A percentile compares a stretch with the other conserved stretches of the same genome.
phyloP scores from a whole-genome alignment of 352 stramenopile species.

The Phytopythium helicoides region DNA sequence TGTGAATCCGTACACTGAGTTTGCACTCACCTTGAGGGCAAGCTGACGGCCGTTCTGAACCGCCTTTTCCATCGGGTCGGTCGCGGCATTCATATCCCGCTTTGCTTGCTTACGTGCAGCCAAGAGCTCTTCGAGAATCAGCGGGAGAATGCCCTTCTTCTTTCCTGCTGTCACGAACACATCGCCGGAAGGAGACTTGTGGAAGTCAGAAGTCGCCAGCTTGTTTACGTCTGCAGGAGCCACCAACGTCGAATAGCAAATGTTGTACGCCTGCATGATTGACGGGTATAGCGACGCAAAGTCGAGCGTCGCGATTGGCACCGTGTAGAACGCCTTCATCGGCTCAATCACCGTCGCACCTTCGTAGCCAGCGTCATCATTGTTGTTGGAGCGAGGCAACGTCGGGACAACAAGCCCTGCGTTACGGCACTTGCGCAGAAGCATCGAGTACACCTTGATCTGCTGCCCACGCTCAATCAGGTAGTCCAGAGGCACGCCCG shows the following conservation, averaged over 20 bases:
- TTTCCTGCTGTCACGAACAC: slow-evolving; percentile 94
- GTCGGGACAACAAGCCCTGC: slow-evolving; percentile 96
- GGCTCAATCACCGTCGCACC: slow-evolving; percentile 99
- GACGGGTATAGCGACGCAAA: slow-evolving; percentile 99
- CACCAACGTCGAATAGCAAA: slow-evolving; percentile 99
- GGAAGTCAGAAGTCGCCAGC: slow-evolving; percentile 69
- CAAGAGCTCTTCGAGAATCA: slow-evolving; percentile 99
- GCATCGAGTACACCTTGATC: slow-evolving; percentile 99
- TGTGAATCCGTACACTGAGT: slow-evolving; percentile 99
- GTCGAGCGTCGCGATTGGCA: slow-evolving; percentile 99
- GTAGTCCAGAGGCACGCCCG: slow-evolving; percentile 97
- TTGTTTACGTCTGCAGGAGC: slow-evolving; percentile 63
- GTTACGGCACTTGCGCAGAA: slow-evolving; percentile 95
- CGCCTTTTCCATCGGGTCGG: slow-evolving; percentile 98
- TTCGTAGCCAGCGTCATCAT: slow-evolving; percentile 92
- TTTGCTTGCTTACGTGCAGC: slow-evolving; percentile 97
- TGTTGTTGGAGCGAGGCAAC: slow-evolving; percentile 83
- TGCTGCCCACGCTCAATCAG: slow-evolving; percentile 98
- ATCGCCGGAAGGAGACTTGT: slow-evolving; percentile 95
- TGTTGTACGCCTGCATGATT: slow-evolving; percentile 99
- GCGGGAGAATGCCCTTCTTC: slow-evolving; percentile 98
- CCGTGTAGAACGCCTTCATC: slow-evolving; percentile 98
- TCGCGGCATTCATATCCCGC: slow-evolving; percentile 99
- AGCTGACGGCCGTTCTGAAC: slow-evolving; percentile 99
- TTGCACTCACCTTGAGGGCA: slow-evolving; percentile 97